Evolutionary conservation across 768 basidiomycete species (phyloP), one percentile per base, ranked within the genome.

Genomic region (Trametes meyenii): DNA sequence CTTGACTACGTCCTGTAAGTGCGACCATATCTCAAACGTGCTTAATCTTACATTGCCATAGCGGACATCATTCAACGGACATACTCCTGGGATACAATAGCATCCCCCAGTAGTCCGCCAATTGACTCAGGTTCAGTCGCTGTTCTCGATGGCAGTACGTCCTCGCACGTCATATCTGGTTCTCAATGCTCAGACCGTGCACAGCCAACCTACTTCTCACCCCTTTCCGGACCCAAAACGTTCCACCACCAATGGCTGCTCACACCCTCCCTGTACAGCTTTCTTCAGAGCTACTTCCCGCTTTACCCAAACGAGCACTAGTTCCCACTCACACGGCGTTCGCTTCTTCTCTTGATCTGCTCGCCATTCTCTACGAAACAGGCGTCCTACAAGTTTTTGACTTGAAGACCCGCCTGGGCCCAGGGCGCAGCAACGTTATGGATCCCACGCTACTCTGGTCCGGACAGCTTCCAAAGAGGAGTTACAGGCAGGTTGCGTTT

Each of bases 171-270:
- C 11, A n/a, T 38, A 13, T n/a, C 39, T 43, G 45, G 21, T 2
- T 2, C 8, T 14, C 38, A 44, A 21, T 4, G 23, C 45, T 40
- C 2, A 42, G 17, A 58, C 17, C 1, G 29, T n/a, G 19, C 8
- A 45, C 72, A 96, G 95, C 85, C 2, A 79, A 78, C 21, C 76
- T 93, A 58, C 83, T 96, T 3, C 77, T 99, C 42, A 99, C 96
- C 2, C 92, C 97, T 16, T 98, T 98, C 81, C 84, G 95, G 42
- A 83, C 85, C 0, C 92, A 96, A 75, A 98, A 97, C 70, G 83
- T 96, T 5, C 97, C 96, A n/a, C 97, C 97, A n/a, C 97, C 97
- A 0, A 96, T 97, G 94, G 91, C 88, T 1, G 88, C 93, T 1
- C 79, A 81, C 66, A 74, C 74, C 42, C 75, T 85, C 52, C 48